phyloP scores from a whole-genome alignment of 176 grass and related monocot species.

The Puya raimondii region DNA sequence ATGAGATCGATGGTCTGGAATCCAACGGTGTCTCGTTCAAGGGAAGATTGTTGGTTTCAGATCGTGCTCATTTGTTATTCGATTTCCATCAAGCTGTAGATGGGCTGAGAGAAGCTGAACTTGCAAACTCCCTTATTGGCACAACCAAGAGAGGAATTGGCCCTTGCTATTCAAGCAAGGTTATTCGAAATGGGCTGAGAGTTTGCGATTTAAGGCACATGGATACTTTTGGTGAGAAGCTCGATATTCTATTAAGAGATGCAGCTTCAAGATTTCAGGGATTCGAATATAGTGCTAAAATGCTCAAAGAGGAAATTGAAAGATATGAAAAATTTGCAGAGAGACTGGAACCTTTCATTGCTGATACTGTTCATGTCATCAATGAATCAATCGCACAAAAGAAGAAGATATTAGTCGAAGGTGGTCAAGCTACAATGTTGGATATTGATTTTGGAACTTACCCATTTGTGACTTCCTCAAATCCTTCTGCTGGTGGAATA shows the following conservation, averaged over 20 bases:
- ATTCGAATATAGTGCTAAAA: conserved; percentile 49
- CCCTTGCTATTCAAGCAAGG: conserved; percentile 82
- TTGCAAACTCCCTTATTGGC: conserved; percentile 61
- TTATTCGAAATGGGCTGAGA: conserved; percentile 68
- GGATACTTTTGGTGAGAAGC: conserved; percentile 70
- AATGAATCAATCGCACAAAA: conserved; percentile 68
- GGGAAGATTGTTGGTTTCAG: conserved; percentile 73
- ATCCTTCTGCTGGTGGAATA: conserved; percentile 85
- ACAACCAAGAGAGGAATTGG: conserved; percentile 87
- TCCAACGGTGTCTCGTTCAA: conserved; percentile 63
- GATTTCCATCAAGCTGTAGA: conserved; percentile 89
- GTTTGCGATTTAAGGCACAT: conserved; percentile 66
- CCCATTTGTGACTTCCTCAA: conserved; percentile 90
- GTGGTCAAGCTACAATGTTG: conserved; percentile 95
- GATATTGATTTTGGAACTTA: conserved; percentile 98
- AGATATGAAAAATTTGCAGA: conserved; percentile 71
- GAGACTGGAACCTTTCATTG: conserved; percentile 53
- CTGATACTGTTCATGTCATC: conserved; percentile 73
- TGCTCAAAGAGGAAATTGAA: conserved; percentile 69
- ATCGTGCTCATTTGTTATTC: conserved; percentile 86
- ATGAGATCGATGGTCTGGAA: conserved; percentile 71
- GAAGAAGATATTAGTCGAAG: conserved; percentile 97
- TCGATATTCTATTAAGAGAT: conserved; percentile 56
- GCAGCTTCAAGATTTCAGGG: conserved; percentile 53
- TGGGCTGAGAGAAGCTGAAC: conserved; percentile 73